phyloP scores from a whole-genome alignment of 495 filamentous ascomycete species.

The Chlorociboria aeruginascens region DNA sequence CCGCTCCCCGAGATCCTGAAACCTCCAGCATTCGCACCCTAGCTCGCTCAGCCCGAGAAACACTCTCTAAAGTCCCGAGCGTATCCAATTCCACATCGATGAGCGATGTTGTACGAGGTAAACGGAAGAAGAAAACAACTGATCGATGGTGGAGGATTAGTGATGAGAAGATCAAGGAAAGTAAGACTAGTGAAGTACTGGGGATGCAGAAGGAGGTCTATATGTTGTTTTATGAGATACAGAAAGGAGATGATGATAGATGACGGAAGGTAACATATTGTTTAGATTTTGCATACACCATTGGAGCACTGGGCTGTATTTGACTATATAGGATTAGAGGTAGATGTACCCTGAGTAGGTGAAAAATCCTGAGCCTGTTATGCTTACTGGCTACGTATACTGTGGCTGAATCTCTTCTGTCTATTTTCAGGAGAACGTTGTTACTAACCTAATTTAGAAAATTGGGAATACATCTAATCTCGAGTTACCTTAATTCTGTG shows the following conservation, averaged over 20 bases:
- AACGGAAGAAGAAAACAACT: constrained; percentile 38
- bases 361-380: not conserved
- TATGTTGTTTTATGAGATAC: constrained; percentile 88
- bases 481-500: no score
- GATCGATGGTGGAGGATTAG: constrained; percentile 96
- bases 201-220: constrained; percentile 95
- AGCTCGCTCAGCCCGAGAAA: constrained; percentile 29
- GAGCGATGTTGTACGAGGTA: constrained; percentile 4
- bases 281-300: not conserved
- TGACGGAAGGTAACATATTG: not conserved
- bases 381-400: not conserved
- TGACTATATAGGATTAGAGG: not conserved
- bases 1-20: constrained; percentile 19
- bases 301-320: not conserved
- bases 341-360: no score
- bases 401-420: not conserved
- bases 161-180: constrained; percentile 92
- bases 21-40: constrained; percentile 30
- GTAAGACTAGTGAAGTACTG: constrained; percentile 81
- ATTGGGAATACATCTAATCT: no score
- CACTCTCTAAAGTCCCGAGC: constrained; percentile 24
- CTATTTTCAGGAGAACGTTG: not conserved
- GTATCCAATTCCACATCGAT: not conserved
- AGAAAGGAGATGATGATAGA: constrained; percentile 9
- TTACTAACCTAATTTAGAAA: no score